Evolutionary conservation across 495 filamentous ascomycete species (phyloP), one percentile per base, ranked within the genome.

Genomic region (Aspergillus baeticus): DNA sequence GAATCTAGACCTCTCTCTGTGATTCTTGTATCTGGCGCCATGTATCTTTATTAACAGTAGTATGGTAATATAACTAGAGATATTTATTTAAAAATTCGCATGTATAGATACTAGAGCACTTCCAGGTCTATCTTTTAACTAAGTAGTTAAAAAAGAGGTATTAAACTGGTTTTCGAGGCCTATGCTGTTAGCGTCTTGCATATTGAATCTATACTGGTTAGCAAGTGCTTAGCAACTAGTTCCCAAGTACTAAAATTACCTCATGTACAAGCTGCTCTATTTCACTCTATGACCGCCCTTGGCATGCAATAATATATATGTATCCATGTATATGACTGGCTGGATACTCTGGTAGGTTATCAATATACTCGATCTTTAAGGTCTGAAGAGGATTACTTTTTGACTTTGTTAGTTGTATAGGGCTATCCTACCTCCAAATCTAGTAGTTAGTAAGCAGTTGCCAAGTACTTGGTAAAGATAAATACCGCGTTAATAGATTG

Each of bases 321-420:
- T 59, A 54, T 1, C 43, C 43, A 35, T 49, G 14, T 0, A 50
- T 7, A 50, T 54, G 10, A 42, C 3, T 54, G 11, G 35, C 43
- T 42, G 43, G 43, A 50, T 59, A 59, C 51, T 59, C 50, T 13
- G 50, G 50, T 17, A 59, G 29, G 36, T 59, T 35, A 50, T 54
- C 18, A 41, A 50, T 50, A 59, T 49, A 59, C n/a, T 59, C 43
- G 17, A 59, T 35, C 1, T 41, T 7, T 0, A 34, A 8, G n/a
- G 41, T 54, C 1, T 18, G n/a, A 18, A 48, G 45, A 36, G 29
- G 17, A 21, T 29, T 15, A 8, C 23, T 18, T 8, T 31, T 17
- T n/a, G 45, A 26, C 6, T 18, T 3, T 4, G 45, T 48, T 10
- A 48, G 29, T 6, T 15, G 33, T 21, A 48, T 48, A 2, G 26